Conservation (phyloP, 352 stramenopile species). For the Pythium myriotylum region DNA sequence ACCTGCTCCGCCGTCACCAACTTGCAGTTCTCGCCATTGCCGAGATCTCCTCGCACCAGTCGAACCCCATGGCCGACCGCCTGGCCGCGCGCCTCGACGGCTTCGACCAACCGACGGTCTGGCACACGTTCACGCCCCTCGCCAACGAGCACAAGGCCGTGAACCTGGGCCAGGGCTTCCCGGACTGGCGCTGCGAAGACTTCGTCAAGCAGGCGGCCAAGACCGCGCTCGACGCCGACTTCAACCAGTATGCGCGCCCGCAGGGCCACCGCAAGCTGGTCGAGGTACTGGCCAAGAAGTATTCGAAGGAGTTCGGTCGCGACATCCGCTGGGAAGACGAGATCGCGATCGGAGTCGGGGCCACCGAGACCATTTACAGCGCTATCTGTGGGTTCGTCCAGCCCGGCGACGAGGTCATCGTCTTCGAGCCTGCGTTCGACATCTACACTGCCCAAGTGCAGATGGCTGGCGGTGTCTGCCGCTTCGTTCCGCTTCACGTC, state of each 20-base stretch:
- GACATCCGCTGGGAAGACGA: constrained; percentile 91
- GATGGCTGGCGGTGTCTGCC: constrained; percentile 80
- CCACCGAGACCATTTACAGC: constrained; percentile 95
- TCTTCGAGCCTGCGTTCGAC: constrained; percentile 98
- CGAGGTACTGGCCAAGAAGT: constrained; percentile 88
- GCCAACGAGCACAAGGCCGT: constrained; percentile 85
- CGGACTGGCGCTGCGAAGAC: constrained; percentile 92
- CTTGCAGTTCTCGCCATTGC: neutral
- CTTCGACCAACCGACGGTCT: constrained; percentile 82
- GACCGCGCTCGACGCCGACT: constrained; percentile 90
- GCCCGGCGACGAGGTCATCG: constrained; percentile 94
- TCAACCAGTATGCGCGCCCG: constrained; percentile 94
- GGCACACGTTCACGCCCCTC: constrained; percentile 90
- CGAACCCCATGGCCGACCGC: constrained; percentile 50
- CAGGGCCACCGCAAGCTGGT: constrained; percentile 88
- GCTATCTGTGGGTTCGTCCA: constrained; percentile 92
- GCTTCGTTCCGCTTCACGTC: constrained; percentile 85
- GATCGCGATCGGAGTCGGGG: constrained; percentile 93
- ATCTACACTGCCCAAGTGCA: constrained; percentile 92
- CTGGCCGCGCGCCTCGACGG: constrained; percentile 63
- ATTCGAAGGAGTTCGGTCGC: constrained; percentile 83
- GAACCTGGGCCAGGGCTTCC: constrained; percentile 95
- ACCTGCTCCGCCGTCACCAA: constrained; percentile 9
- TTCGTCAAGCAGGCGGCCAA: constrained; percentile 95
- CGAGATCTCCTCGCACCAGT: neutral